These are phyloP conservation scores for Podosphaera xanthii DNA, from an alignment of 2,329 filamentous ascomycete species.

Conservation along the genomic window DNA sequence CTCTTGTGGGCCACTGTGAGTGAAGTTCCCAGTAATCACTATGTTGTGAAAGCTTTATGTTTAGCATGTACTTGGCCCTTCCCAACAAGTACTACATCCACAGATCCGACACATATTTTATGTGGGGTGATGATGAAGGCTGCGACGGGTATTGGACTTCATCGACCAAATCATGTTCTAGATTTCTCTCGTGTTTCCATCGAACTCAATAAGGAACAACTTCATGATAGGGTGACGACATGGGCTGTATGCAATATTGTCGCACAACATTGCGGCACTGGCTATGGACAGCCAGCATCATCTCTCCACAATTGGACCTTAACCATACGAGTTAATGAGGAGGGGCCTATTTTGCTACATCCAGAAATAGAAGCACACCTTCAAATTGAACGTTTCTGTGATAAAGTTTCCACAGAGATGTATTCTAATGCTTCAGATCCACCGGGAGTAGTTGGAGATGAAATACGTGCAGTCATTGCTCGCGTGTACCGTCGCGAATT, in stretches of 20 bases:
- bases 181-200: constrained; percentile 59
- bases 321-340: constrained; percentile 34
- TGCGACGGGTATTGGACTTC: constrained; percentile 61
- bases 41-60: constrained; percentile 61
- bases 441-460: constrained; percentile 42
- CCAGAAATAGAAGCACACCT: constrained; percentile 43
- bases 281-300: constrained; percentile 61
- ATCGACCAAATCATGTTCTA: constrained; percentile 60
- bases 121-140: constrained; percentile 74
- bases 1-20: constrained; percentile 58
- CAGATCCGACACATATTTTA: constrained; percentile 56
- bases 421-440: constrained; percentile 58
- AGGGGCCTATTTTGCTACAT: constrained; percentile 30
- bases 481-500: constrained; percentile 42
- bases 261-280: constrained; percentile 59
- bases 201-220: constrained; percentile 55
- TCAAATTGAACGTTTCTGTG: constrained; percentile 51
- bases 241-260: constrained; percentile 78
- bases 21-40: constrained; percentile 56
- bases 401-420: constrained; percentile 59
- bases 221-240: constrained; percentile 55
- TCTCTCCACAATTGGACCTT: constrained; percentile 57
- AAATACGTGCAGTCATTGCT: constrained; percentile 43
- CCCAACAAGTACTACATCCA: constrained; percentile 58
- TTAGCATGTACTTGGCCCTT: constrained; percentile 64